These are phyloP conservation scores for Akanthomyces uredinophilus DNA, from an alignment of 2,329 filamentous ascomycete species.

Conservation along the genomic window DNA sequence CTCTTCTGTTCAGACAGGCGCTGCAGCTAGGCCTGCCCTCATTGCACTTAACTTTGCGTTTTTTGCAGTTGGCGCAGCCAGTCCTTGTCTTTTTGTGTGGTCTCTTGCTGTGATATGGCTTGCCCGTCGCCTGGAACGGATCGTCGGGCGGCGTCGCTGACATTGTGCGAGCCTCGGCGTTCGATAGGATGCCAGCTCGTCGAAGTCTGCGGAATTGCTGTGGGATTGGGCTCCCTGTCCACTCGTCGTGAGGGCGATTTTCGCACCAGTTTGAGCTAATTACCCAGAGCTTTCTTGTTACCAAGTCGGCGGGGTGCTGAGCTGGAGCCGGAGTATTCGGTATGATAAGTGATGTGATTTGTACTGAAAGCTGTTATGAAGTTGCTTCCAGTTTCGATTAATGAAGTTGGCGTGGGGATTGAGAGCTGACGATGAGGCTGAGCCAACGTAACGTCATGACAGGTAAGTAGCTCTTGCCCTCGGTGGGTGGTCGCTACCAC, in stretches of 20 bases:
- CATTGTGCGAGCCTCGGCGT: not conserved
- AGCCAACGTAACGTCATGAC: not conserved
- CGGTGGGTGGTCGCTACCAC: not conserved
- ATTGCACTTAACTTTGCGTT: constrained; percentile 51
- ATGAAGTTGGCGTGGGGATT: not conserved
- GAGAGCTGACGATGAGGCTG: not conserved
- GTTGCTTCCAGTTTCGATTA: not conserved
- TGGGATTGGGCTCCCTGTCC: not conserved
- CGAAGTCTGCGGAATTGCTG: not conserved
- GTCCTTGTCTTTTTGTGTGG: constrained; percentile 51
- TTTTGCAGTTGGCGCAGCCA: constrained; percentile 51
- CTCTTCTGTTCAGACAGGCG: constrained; percentile 43
- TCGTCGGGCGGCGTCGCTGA: not conserved
- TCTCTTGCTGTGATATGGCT: constrained; percentile 38
- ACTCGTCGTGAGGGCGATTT: not conserved
- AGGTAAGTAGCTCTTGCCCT: not conserved
- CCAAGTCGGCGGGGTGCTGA: not conserved
- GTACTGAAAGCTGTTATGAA: not conserved
- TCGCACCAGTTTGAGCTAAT: not conserved
- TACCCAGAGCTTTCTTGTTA: no score
- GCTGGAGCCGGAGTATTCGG: no score
- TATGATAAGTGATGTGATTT: not conserved
- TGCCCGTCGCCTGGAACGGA: not conserved
- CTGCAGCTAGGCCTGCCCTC: constrained; percentile 46
- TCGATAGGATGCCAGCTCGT: no score